A percentile compares a stretch with the other conserved stretches of the same genome.
Conservation (phyloP, 2,329 filamentous ascomycete genomes). For the Monilinia aucupariae region DNA sequence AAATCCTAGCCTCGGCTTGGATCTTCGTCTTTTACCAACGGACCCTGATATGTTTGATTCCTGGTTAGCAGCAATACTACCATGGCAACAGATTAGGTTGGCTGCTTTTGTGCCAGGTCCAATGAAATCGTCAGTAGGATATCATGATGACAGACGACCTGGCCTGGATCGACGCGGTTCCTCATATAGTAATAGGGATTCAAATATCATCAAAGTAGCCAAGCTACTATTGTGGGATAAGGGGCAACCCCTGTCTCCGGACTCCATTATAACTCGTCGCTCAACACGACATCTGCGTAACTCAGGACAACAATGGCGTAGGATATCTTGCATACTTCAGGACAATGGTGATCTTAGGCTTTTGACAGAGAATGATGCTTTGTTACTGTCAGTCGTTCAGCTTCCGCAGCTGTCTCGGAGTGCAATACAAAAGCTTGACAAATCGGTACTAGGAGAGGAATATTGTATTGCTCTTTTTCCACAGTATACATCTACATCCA, state of each 20-base stretch:
- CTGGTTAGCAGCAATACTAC: constrained; percentile 75
- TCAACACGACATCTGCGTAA: constrained; percentile 53
- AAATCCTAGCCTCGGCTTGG: constrained; percentile 49
- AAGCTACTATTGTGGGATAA: constrained; percentile 91
- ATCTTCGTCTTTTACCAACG: constrained; percentile 61
- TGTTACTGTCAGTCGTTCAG: constrained; percentile 75
- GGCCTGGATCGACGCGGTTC: constrained; percentile 39
- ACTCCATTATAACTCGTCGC: constrained; percentile 46
- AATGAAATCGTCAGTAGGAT: constrained; percentile 19
- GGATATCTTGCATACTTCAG: constrained; percentile 86
- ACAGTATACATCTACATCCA: constrained; percentile 74
- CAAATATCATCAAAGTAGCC: constrained; percentile 89
- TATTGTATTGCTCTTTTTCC: constrained; percentile 95
- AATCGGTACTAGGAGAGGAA: constrained; percentile 85
- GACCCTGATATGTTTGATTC: constrained; percentile 63
- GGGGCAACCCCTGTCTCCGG: constrained; percentile 48
- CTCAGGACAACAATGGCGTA: constrained; percentile 64
- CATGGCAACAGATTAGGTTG: constrained; percentile 72
- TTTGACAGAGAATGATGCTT: constrained; percentile 77
- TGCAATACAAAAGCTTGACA: constrained; percentile 84
- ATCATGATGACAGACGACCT: constrained; percentile 30
- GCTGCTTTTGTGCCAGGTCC: constrained; percentile 28
- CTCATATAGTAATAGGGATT: constrained; percentile 64
- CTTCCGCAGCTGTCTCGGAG: constrained; percentile 83
- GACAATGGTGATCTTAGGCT: constrained; percentile 94